Evolutionary conservation across 306 rosid species (phyloP).

Genomic region (Cucurbita argyrosperma): DNA sequence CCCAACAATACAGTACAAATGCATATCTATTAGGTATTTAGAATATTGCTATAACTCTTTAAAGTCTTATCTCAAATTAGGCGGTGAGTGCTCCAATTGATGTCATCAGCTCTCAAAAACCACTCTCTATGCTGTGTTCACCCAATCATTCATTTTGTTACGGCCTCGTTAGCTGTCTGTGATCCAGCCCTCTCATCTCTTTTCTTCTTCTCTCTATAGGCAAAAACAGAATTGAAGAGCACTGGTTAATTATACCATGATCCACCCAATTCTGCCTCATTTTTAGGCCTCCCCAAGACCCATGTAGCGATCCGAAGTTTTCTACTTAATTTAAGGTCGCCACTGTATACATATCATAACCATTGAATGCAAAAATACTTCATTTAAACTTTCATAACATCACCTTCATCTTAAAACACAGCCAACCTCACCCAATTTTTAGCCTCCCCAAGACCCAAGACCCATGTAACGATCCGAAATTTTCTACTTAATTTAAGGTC

Average conservation of each 20-base stretch:
- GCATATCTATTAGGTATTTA: not conserved
- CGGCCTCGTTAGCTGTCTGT: constrained; percentile 63
- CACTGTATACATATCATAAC: no score
- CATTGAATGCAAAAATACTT: no score
- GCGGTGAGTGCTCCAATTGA: not conserved
- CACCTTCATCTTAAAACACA: no score
- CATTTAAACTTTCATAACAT: no score
- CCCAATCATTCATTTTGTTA: constrained; percentile 45
- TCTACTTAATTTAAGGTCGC: no score
- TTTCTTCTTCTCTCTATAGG: constrained; percentile 90
- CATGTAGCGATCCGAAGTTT: not conserved
- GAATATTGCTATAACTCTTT: not conserved
- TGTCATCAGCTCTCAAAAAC: not conserved
- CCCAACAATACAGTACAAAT: constrained; percentile 8
- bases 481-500: no score
- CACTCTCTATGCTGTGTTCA: constrained; percentile 24
- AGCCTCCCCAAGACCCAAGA: no score
- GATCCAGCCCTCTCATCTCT: constrained; percentile 68
- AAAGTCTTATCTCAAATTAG: not conserved
- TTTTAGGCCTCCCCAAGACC: not conserved
- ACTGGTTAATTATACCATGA: not conserved
- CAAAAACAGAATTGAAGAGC: constrained; percentile 2
- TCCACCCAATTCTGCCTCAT: not conserved
- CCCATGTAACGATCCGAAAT: no score
- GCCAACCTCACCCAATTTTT: no score